Conservation (phyloP, 2,329 filamentous ascomycete genomes). For the Diaporthe ampelina region DNA sequence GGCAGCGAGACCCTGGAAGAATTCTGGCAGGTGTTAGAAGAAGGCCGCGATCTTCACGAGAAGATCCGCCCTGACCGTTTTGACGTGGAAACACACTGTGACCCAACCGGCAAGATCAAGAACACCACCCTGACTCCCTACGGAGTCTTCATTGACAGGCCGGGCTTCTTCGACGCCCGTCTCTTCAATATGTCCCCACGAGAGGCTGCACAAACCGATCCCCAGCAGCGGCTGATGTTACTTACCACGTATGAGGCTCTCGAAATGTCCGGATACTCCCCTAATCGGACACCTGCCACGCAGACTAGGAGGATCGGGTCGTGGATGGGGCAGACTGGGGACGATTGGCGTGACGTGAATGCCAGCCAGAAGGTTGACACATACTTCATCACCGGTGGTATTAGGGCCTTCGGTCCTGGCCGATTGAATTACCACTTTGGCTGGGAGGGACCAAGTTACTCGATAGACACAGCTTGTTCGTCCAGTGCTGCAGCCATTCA, state of each 20-base stretch:
- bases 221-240: slow-evolving; percentile 32
- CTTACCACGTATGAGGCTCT: slow-evolving; percentile 36
- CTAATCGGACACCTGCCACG: slow-evolving; percentile 42
- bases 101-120: slow-evolving; percentile 42
- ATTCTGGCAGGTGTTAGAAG: slow-evolving; percentile 22
- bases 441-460: slow-evolving; percentile 49
- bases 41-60: slow-evolving; percentile 47
- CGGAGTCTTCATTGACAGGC: slow-evolving; percentile 28
- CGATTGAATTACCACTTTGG: slow-evolving; percentile 55
- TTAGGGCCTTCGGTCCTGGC: slow-evolving; percentile 48
- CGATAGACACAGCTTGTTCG: slow-evolving; percentile 56
- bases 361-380: slow-evolving; percentile 52
- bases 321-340: slow-evolving; percentile 75
- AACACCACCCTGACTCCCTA: slow-evolving; percentile 75
- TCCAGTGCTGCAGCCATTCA: slow-evolving; percentile 56
- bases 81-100: slow-evolving; percentile 43
- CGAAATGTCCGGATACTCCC: slow-evolving; percentile 60
- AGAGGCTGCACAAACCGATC: slow-evolving; percentile 37
- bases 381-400: slow-evolving; percentile 48
- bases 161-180: slow-evolving; percentile 34
- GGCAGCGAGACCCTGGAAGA: slow-evolving; percentile 23
- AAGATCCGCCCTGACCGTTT: not conserved
- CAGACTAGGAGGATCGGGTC: slow-evolving; percentile 68
- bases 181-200: slow-evolving; percentile 39
- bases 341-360: slow-evolving; percentile 69